phyloP scores from a whole-genome alignment of 306 rosid species.

The Clitoria ternatea region DNA sequence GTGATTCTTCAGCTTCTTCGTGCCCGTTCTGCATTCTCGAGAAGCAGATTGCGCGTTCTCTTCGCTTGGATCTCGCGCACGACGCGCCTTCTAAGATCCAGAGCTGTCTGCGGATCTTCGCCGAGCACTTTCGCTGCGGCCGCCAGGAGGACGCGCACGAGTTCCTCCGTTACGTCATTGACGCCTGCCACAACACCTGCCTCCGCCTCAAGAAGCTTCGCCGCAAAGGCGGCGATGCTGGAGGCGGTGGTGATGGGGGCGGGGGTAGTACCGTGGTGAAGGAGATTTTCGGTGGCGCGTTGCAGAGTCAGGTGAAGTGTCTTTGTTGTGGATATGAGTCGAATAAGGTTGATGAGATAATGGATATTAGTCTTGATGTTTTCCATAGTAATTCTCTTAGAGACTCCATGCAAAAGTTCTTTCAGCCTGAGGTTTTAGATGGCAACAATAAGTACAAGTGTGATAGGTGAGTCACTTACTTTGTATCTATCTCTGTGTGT shows the following conservation, averaged over 20 bases:
- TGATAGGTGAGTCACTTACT: conserved; percentile 56
- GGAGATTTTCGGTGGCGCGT: conserved; percentile 91
- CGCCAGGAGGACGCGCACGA: conserved; percentile 99
- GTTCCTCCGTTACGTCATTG: conserved; percentile 87
- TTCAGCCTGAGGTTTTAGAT: conserved; percentile 89
- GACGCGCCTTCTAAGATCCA: conserved; percentile 76
- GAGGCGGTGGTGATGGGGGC: background rate
- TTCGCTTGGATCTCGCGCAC: conserved; percentile 55
- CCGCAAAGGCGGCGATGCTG: conserved; percentile 25
- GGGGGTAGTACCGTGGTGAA: conserved; percentile 51
- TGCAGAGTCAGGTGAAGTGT: conserved; percentile 99
- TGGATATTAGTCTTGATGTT: conserved; percentile 99
- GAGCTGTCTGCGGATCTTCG: conserved; percentile 71
- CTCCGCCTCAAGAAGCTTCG: conserved; percentile 81
- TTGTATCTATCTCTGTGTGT: background rate
- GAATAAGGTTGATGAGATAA: conserved; percentile 96
- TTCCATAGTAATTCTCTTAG: conserved; percentile 83
- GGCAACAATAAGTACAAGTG: conserved; percentile 95
- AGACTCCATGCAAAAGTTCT: conserved; percentile 84
- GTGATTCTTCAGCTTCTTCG: conserved; percentile 55
- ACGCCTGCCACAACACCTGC: conserved; percentile 93
- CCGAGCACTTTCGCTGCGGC: conserved; percentile 72
- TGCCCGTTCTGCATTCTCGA: conserved; percentile 92
- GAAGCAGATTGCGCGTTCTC: conserved; percentile 72
- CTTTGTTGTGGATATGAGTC: conserved; percentile 86